Evolutionary conservation across 768 basidiomycete genomes (phyloP).

Genomic region (Exidia glandulosa): DNA sequence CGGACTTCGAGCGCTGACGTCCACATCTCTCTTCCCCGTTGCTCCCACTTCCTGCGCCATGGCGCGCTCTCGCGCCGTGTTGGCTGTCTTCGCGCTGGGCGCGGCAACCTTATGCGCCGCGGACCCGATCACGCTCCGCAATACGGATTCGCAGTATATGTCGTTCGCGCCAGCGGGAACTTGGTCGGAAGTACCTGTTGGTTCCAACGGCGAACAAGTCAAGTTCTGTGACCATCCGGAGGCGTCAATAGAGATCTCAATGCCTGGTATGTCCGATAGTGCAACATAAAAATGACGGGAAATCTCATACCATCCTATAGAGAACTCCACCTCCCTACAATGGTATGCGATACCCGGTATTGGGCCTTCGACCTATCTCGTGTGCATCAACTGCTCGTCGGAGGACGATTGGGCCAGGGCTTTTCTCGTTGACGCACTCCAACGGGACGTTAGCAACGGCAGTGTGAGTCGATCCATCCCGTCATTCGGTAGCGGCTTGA

Average conservation of each 20-base stretch:
- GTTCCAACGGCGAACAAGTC: too few species aligned
- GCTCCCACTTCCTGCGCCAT: neutral
- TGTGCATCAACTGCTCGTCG: neutral
- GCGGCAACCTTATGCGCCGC: neutral
- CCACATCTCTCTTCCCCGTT: too few species aligned
- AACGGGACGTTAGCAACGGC: neutral
- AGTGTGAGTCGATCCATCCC: neutral
- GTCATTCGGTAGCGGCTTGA: neutral
- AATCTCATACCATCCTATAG: neutral
- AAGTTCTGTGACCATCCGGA: too few species aligned
- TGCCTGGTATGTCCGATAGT: too few species aligned
- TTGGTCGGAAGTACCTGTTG: too few species aligned
- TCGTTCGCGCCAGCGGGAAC: too few species aligned
- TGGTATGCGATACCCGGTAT: neutral
- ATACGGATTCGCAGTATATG: neutral
- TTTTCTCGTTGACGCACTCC: neutral
- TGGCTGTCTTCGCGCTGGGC: neutral
- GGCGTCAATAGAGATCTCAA: too few species aligned
- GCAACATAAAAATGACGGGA: too few species aligned
- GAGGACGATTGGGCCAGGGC: neutral
- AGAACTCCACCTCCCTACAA: neutral
- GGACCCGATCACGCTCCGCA: neutral
- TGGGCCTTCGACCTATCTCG: neutral
- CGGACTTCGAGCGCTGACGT: too few species aligned
- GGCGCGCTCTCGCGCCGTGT: neutral